Evolutionary conservation across 495 filamentous ascomycete genomes (phyloP).

Genomic region (Xylaria intraflava): DNA sequence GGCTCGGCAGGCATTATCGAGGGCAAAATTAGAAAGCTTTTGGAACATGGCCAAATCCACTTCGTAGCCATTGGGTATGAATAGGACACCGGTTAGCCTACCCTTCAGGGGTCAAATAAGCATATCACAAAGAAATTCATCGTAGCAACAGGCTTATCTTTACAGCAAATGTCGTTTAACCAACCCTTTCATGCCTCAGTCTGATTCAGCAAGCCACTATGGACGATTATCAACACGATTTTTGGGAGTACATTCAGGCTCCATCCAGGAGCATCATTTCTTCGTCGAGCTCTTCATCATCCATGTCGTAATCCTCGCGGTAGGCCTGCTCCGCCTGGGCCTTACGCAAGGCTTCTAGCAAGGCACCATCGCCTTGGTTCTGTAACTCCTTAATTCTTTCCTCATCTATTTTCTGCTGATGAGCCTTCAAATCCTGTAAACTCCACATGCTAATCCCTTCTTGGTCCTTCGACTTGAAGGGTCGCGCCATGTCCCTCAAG

Average conservation of each 20-base stretch:
- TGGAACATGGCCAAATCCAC: constrained; percentile 82
- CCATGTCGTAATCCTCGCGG: constrained; percentile 50
- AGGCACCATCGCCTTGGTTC: constrained; percentile 16
- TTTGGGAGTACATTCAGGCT: background rate
- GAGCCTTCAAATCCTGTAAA: constrained; percentile 62
- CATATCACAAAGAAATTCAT: background rate
- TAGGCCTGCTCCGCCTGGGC: constrained; percentile 13
- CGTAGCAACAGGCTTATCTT: background rate
- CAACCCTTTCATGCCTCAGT: background rate
- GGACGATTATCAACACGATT: background rate
- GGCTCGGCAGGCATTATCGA: constrained; percentile 71
- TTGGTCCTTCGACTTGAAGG: constrained; percentile 73
- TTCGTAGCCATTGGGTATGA: background rate
- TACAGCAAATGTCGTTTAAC: background rate
- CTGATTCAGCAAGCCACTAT: background rate
- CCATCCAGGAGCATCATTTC: constrained; percentile 58
- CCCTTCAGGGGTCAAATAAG: background rate
- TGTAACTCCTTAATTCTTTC: constrained; percentile 45
- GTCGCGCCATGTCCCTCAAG: constrained; percentile 81
- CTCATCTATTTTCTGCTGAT: constrained; percentile 70
- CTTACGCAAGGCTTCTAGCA: constrained; percentile 12
- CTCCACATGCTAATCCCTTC: constrained; percentile 93
- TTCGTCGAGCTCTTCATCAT: constrained; percentile 53
- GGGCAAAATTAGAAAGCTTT: constrained; percentile 88
- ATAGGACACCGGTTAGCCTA: no score